Evolutionary conservation across 441 rosid species (phyloP).

Genomic region (Erodium texanum): DNA sequence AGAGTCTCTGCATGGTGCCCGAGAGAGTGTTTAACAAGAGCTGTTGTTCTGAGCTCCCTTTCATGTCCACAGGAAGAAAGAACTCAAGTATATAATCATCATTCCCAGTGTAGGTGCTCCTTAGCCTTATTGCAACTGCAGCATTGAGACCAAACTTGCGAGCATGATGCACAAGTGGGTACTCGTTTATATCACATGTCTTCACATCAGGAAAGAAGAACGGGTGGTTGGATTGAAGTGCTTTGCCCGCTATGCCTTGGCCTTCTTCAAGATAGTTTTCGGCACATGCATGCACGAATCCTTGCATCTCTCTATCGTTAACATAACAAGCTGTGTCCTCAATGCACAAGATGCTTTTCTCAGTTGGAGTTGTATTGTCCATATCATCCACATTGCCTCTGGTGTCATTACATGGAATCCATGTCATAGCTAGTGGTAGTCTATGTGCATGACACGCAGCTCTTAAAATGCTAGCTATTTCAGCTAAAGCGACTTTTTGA

Average conservation of each 20-base stretch:
- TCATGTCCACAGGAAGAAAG: constrained; percentile 72
- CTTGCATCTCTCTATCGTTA: constrained; percentile 54
- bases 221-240: constrained; percentile 67
- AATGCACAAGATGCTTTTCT: constrained; percentile 31
- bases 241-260: constrained; percentile 84
- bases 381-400: constrained; percentile 33
- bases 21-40: constrained; percentile 72
- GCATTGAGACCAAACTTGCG: constrained; percentile 77
- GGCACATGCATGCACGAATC: constrained; percentile 67
- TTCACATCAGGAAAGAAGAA: constrained; percentile 69
- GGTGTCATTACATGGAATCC: constrained; percentile 88
- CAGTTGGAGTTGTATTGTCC: too few species aligned
- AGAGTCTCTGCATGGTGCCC: constrained; percentile 71
- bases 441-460: constrained; percentile 80
- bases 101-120: constrained; percentile 70
- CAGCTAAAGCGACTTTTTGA: constrained; percentile 63
- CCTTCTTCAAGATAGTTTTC: constrained; percentile 68
- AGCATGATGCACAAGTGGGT: constrained; percentile 88
- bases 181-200: constrained; percentile 52
- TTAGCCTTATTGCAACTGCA: constrained; percentile 80
- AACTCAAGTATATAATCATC: constrained; percentile 74
- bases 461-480: constrained; percentile 68
- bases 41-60: constrained; percentile 71
- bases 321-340: constrained; percentile 71
- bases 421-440: constrained; percentile 78